Conservation (phyloP, 495 filamentous ascomycete species). For the Aspergillus asperescens region DNA sequence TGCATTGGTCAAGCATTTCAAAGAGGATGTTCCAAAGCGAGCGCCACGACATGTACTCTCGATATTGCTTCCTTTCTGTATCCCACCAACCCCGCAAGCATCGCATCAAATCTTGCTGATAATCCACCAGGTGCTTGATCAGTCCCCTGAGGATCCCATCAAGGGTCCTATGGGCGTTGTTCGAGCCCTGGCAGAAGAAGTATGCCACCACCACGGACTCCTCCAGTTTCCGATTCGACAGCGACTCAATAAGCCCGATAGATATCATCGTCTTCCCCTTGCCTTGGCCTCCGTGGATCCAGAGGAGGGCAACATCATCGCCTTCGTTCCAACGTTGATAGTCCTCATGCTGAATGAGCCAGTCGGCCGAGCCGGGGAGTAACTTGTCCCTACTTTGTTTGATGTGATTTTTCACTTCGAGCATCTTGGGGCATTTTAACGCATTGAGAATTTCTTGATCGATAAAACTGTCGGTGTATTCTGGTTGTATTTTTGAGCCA, state of each 20-base stretch:
- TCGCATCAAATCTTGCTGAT: slow-evolving; percentile 10
- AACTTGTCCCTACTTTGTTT: background rate
- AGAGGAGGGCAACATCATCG: slow-evolving; percentile 14
- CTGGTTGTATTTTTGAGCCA: too few relatives aligned
- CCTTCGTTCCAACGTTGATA: background rate
- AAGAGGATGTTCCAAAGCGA: slow-evolving; percentile 28
- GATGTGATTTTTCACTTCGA: background rate
- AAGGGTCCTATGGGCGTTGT: slow-evolving; percentile 32
- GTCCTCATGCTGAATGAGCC: background rate
- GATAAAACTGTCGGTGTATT: too few relatives aligned
- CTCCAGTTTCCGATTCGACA: background rate
- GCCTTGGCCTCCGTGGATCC: slow-evolving; percentile 42
- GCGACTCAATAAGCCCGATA: slow-evolving; percentile 14
- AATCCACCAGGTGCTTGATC: slow-evolving; percentile 29
- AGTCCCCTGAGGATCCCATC: slow-evolving; percentile 35
- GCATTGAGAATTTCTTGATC: too few relatives aligned
- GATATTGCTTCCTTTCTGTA: slow-evolving; percentile 25
- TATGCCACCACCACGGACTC: slow-evolving; percentile 28
- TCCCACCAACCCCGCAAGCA: background rate
- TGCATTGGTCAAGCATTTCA: slow-evolving; percentile 21
- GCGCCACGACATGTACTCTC: slow-evolving; percentile 26
- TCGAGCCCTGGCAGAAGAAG: slow-evolving; percentile 46
- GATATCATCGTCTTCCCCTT: slow-evolving; percentile 26
- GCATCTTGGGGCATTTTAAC: background rate
- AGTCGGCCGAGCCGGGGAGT: background rate